Conservation (phyloP, 78 protist species). For the Dictyostelium firmibasis region DNA sequence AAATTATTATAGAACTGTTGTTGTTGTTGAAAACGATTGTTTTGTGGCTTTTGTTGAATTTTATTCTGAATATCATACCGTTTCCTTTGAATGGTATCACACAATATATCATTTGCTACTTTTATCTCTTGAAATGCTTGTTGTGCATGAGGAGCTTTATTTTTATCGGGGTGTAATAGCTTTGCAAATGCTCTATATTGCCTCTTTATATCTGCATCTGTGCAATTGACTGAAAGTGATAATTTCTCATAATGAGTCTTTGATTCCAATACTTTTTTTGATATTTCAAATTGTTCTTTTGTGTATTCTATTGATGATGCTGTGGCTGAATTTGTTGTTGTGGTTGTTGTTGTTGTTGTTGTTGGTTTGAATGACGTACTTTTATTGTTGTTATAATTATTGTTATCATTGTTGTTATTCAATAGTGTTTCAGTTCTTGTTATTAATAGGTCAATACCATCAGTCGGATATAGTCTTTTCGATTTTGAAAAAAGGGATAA, state of each 20-base stretch:
- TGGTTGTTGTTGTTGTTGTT: not conserved
- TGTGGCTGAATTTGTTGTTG: not conserved
- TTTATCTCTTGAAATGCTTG: constrained; percentile 36
- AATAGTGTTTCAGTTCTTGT: not conserved
- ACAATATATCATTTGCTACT: not conserved
- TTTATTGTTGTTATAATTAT: not conserved
- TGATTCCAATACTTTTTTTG: not conserved
- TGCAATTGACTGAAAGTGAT: not conserved
- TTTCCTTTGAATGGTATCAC: not conserved
- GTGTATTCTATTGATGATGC: not conserved
- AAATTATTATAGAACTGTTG: not conserved
- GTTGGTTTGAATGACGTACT: not conserved
- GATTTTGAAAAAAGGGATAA: not conserved
- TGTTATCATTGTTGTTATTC: not conserved
- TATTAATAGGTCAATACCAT: constrained; percentile 2
- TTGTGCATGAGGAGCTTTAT: constrained; percentile 2
- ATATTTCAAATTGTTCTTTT: constrained; percentile 3
- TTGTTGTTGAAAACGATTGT: not conserved
- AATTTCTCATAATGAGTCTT: constrained; percentile 17
- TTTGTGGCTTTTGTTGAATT: constrained; percentile 1
- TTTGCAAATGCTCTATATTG: constrained; percentile 8
- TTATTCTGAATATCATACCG: not conserved
- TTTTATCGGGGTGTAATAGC: constrained; percentile 34
- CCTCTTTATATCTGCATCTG: not conserved
- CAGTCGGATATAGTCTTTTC: not conserved